Percentiles rank a stretch among this genome's conserved stretches.
Evolutionary conservation across 208 protist species (phyloP).

Genomic region (Herpetomonas tarakana): DNA sequence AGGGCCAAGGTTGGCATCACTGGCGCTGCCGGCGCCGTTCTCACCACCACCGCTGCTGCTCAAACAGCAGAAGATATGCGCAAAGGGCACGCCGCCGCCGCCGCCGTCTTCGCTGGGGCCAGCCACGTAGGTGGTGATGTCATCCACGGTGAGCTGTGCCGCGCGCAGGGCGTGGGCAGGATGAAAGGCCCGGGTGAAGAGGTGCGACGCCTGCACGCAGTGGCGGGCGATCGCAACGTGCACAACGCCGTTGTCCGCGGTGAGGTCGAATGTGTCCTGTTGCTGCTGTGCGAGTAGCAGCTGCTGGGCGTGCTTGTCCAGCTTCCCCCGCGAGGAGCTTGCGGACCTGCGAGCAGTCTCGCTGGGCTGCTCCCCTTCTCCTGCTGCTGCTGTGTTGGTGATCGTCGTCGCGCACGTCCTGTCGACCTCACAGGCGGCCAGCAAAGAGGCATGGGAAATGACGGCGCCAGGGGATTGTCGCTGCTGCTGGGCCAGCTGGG

Average conservation of each 20-base stretch:
- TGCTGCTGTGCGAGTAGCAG: slow-evolving; percentile 9
- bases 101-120: background rate
- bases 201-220: slow-evolving; percentile 15
- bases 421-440: background rate
- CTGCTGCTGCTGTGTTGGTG: background rate
- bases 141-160: slow-evolving; percentile 17
- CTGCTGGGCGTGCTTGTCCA: background rate
- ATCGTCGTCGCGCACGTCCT: background rate
- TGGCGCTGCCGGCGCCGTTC: background rate
- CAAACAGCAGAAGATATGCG: background rate
- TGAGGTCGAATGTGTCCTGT: background rate
- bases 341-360: background rate
- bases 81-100: background rate
- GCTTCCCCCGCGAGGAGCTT: background rate
- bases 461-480: background rate
- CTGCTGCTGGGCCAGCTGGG: slow-evolving; percentile 4
- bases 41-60: background rate
- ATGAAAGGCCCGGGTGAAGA: slow-evolving; percentile 28
- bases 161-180: slow-evolving; percentile 21
- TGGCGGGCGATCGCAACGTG: slow-evolving; percentile 9
- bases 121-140: slow-evolving; percentile 14
- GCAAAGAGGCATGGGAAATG: background rate
- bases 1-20: too few relatives aligned
- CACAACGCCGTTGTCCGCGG: slow-evolving; percentile 1
- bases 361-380: background rate